phyloP scores from a whole-genome alignment of 441 rosid genomes.

The Pelargonium fulgidum region DNA sequence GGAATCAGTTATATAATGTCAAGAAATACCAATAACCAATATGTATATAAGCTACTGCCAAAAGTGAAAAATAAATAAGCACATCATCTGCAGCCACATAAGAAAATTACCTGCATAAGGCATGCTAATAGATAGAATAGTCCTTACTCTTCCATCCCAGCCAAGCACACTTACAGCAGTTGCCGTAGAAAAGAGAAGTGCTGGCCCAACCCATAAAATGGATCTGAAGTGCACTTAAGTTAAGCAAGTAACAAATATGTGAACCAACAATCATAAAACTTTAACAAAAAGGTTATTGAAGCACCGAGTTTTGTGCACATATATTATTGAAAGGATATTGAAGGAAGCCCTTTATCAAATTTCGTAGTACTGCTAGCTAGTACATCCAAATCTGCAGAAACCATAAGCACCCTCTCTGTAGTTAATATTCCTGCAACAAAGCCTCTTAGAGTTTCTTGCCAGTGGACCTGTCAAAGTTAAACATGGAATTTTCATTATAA shows the following conservation, averaged over 20 bases:
- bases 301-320: conserved; percentile 14
- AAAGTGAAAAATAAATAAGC: not conserved
- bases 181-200: conserved; percentile 88
- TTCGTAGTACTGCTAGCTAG: conserved; percentile 75
- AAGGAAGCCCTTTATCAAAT: conserved; percentile 90
- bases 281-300: not conserved
- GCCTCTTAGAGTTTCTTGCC: conserved; percentile 93
- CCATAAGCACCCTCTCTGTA: conserved; percentile 83
- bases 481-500: not conserved
- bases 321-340: conserved; percentile 62
- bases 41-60: no score
- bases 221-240: conserved; percentile 74
- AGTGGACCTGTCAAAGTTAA: conserved; percentile 53
- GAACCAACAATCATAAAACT: conserved; percentile 14
- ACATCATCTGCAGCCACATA: conserved; percentile 13
- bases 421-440: conserved; percentile 92
- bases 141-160: conserved; percentile 96
- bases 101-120: conserved; percentile 69
- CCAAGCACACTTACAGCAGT: conserved; percentile 84
- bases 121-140: conserved; percentile 77
- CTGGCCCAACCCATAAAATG: conserved; percentile 97
- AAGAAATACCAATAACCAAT: conserved; percentile 1
- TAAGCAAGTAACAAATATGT: conserved; percentile 43
- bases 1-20: conserved; percentile 4
- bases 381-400: conserved; percentile 84